Base-by-base conservation (phyloP, 2,329 filamentous ascomycete species). In the Talaromyces atroroseus region DNA sequence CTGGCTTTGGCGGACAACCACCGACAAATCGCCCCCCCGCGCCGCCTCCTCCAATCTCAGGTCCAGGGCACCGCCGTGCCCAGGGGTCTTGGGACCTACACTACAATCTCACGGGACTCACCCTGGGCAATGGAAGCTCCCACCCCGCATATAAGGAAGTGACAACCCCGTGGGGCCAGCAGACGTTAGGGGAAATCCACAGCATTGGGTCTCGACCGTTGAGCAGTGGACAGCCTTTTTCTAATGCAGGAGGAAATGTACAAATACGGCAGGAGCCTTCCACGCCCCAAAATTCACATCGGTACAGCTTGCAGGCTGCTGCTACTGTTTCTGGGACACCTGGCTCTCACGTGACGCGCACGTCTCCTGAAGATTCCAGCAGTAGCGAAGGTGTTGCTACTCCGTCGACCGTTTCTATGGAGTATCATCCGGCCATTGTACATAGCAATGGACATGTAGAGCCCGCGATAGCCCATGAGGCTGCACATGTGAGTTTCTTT, bases 51-150 rank as follows among this genome's bases (percentile, higher is more conserved):
- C 70, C 74, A 5, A 71, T 75, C 21, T 73, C 74, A n/a, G 73
- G 74, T 7, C 70, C 71, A 24, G 76, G 73, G 6, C 74, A 77
- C 59, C 71, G 75, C 29, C 68, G 73, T 20, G 75, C 73, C 6
- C 75, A 78, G 65, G 68, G 75, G n/a, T 78, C 76, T 1, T 77
- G 76, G 74, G 76, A 79, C 56, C 63, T 78, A 46, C 74, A 77
- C 54, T 70, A 68, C 26, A 75, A 74, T 52, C 62, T 77, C 12
- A 77, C 73, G 1, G 74, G 73, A 38, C 65, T 77, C 44, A 72
- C 76, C 54, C 70, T 76, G 38, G 63, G 70, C 48, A 71, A 71
- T 47, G 70, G 70, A 38, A 64, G 68, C 12, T 23, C 42, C 1
- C 34, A 48, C 8, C 49, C 36, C 2, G 24, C 49, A 21, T 68